Conservation (phyloP, 2,329 filamentous ascomycete genomes). For the Diaporthe velutina region DNA sequence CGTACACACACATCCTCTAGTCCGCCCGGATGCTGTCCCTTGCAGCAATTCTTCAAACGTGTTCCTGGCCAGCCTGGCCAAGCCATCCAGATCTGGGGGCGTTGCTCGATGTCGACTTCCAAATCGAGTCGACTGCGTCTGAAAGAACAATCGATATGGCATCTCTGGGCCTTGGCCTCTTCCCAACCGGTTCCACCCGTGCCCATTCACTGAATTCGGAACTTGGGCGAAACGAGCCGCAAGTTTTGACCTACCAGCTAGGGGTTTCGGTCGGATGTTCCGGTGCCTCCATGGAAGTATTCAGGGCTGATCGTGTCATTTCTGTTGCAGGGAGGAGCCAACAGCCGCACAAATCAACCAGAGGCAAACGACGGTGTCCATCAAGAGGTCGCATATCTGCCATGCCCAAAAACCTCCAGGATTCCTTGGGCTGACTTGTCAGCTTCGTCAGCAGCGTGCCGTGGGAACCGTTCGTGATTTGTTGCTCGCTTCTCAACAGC, state of each 20-base stretch:
- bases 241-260: constrained; percentile 26
- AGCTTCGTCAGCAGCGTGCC: constrained; percentile 21
- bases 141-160: not conserved
- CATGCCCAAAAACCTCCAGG: constrained; percentile 8
- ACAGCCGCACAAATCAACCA: constrained; percentile 20
- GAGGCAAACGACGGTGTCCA: not conserved
- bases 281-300: not conserved
- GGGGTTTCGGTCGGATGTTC: constrained; percentile 32
- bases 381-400: constrained; percentile 9
- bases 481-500: constrained; percentile 21
- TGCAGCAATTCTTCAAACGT: constrained; percentile 30
- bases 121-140: constrained; percentile 26
- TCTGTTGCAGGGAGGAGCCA: constrained; percentile 12
- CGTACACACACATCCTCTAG: constrained; percentile 10
- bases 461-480: constrained; percentile 16
- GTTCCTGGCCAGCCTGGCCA: constrained; percentile 13
- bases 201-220: constrained; percentile 31
- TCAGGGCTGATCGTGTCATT: constrained; percentile 14
- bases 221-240: constrained; percentile 40
- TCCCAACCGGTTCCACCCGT: constrained; percentile 30
- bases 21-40: constrained; percentile 29
- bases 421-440: constrained; percentile 22
- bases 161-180: constrained; percentile 6
- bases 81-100: constrained; percentile 31
- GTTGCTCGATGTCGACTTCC: constrained; percentile 34